Evolutionary conservation across 192 early-diverging fungal genomes (phyloP).

Genomic region (Coemansia sp.): DNA sequence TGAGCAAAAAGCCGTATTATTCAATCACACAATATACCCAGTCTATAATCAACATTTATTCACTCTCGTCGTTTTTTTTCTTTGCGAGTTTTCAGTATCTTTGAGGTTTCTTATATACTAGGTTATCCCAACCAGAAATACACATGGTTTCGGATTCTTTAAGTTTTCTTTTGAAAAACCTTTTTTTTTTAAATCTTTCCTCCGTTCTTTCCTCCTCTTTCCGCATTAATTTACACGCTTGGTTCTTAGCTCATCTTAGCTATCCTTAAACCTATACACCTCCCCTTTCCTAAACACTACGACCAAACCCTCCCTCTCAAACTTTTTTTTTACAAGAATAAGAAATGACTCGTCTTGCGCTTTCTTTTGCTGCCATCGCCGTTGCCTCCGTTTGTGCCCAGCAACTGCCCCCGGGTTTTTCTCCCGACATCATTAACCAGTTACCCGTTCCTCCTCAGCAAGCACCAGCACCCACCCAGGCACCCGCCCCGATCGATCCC

Average conservation of each 20-base stretch:
- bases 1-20: not conserved
- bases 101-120: too few species aligned
- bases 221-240: not conserved
- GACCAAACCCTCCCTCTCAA: not conserved
- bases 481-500: constrained; percentile 42
- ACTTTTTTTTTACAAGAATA: not conserved
- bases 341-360: constrained; percentile 30
- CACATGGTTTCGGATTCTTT: too few species aligned
- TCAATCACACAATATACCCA: not conserved
- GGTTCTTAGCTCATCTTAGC: too few species aligned
- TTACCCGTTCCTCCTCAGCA: constrained; percentile 44
- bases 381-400: constrained; percentile 15
- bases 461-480: constrained; percentile 41
- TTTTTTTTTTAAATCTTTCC: not conserved
- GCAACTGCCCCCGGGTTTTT: constrained; percentile 35
- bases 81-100: too few species aligned
- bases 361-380: constrained; percentile 29
- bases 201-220: not conserved
- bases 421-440: constrained; percentile 36
- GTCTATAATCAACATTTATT: too few species aligned
- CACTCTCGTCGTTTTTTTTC: too few species aligned
- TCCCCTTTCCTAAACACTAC: not conserved
- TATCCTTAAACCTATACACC: too few species aligned
- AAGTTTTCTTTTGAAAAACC: too few species aligned
- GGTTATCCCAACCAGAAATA: too few species aligned